Percentiles rank a stretch among this genome's conserved stretches.
Conservation (phyloP, 192 early-diverging fungal genomes). For the Geranomyces michiganensis region DNA sequence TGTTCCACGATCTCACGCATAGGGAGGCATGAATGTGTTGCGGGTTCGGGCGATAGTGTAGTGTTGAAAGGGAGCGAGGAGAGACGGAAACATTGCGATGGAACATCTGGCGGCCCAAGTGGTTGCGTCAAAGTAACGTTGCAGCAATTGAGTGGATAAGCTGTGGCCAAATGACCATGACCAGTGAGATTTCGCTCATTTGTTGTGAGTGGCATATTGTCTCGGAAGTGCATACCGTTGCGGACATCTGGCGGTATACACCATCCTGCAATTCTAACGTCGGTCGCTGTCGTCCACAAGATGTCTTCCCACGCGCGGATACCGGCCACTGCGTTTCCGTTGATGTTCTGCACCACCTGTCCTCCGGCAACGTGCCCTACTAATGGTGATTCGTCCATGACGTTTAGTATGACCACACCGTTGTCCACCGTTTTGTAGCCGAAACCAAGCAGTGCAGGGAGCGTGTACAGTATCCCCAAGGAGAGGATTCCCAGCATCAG, state of each 20-base stretch:
- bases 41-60: neutral
- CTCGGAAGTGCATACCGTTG: neutral
- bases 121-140: conserved; percentile 53
- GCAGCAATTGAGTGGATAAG: conserved; percentile 54
- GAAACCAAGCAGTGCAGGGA: conserved; percentile 49
- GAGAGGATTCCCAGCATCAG: conserved; percentile 51
- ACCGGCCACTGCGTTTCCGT: conserved; percentile 39
- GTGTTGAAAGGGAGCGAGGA: conserved; percentile 6
- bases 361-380: conserved; percentile 46
- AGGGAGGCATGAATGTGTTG: conserved; percentile 15
- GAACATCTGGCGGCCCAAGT: conserved; percentile 56
- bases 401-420: conserved; percentile 62
- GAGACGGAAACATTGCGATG: conserved; percentile 53
- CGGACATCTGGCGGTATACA: conserved; percentile 40
- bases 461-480: conserved; percentile 43
- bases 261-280: conserved; percentile 43
- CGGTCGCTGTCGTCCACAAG: conserved; percentile 35
- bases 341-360: conserved; percentile 47
- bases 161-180: too few relatives aligned
- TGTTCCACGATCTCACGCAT: conserved; percentile 13
- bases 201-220: too few relatives aligned
- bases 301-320: conserved; percentile 52
- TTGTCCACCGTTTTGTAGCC: conserved; percentile 57
- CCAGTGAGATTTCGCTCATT: too few relatives aligned
- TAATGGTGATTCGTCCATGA: conserved; percentile 58